A percentile compares a stretch with the other conserved stretches of the same genome.
phyloP scores from a whole-genome alignment of 768 basidiomycete genomes.

The Trametes punicea region DNA sequence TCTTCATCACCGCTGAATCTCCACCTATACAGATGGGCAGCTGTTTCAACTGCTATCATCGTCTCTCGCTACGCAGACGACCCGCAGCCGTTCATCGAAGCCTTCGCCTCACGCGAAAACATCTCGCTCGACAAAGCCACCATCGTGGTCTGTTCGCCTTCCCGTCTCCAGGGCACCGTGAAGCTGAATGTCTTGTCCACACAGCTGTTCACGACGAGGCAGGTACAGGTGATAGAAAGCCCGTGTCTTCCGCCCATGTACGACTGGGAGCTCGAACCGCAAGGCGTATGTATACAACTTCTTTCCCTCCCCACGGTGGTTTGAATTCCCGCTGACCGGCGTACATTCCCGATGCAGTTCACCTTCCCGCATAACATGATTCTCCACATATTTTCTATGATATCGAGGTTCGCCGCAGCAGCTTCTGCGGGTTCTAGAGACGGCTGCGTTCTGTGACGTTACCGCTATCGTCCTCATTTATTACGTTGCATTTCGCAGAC shows the following conservation, averaged over 20 bases:
- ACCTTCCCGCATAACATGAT: not conserved
- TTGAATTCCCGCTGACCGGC: no score
- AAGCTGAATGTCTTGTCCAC: no score
- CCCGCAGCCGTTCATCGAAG: not conserved
- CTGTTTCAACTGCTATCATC: not conserved
- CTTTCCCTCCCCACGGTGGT: no score
- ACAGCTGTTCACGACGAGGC: not conserved
- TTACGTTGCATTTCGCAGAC: not conserved
- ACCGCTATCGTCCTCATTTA: not conserved
- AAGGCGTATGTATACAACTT: conserved; percentile 19
- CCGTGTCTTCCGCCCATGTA: conserved; percentile 24
- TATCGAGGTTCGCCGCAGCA: not conserved
- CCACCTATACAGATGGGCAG: not conserved
- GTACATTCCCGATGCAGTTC: not conserved
- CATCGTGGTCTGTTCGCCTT: not conserved
- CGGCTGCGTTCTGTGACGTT: not conserved
- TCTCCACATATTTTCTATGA: not conserved
- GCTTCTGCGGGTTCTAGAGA: no score
- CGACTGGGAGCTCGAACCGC: conserved; percentile 20
- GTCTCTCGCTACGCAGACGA: not conserved
- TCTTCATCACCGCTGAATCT: not conserved
- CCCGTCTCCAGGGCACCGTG: no score
- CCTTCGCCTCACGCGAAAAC: not conserved
- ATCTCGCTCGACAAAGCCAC: not conserved
- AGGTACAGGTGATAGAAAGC: conserved; percentile 1